Conservation (phyloP, 768 basidiomycete genomes). For the Psilocybe cyanescens region DNA sequence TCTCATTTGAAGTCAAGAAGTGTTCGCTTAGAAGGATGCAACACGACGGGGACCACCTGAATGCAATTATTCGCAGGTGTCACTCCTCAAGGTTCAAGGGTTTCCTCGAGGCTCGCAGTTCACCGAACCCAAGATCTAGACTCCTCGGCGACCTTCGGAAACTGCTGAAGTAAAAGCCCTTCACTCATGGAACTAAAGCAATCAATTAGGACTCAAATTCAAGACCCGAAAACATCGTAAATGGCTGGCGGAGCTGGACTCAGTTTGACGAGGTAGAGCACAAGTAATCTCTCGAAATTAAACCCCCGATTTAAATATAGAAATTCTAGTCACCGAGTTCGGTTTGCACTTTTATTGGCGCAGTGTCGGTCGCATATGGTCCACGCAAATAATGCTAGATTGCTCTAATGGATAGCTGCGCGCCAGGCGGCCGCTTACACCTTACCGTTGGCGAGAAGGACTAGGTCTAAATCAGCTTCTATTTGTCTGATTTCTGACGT, state of each 20-base stretch:
- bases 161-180: neutral
- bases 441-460: neutral
- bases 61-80: neutral
- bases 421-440: neutral
- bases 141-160: neutral
- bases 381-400: neutral
- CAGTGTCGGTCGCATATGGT: neutral
- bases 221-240: neutral
- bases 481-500: too few species aligned
- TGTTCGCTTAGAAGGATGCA: too few species aligned
- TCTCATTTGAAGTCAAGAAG: too few species aligned
- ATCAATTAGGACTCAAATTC: neutral
- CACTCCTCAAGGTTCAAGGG: neutral
- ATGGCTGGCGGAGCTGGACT: neutral
- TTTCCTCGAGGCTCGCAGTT: neutral
- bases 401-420: neutral
- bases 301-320: neutral
- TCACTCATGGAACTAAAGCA: neutral
- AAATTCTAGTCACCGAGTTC: neutral
- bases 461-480: too few species aligned
- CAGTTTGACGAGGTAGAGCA: too few species aligned
- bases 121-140: neutral
- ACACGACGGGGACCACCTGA: neutral
- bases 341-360: neutral
- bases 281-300: neutral